Percentiles rank a stretch among this genome's conserved stretches.
These are phyloP conservation scores for Furcasterigmium sp. DNA, from an alignment of 2,329 filamentous ascomycete genomes.

Conservation along the genomic window DNA sequence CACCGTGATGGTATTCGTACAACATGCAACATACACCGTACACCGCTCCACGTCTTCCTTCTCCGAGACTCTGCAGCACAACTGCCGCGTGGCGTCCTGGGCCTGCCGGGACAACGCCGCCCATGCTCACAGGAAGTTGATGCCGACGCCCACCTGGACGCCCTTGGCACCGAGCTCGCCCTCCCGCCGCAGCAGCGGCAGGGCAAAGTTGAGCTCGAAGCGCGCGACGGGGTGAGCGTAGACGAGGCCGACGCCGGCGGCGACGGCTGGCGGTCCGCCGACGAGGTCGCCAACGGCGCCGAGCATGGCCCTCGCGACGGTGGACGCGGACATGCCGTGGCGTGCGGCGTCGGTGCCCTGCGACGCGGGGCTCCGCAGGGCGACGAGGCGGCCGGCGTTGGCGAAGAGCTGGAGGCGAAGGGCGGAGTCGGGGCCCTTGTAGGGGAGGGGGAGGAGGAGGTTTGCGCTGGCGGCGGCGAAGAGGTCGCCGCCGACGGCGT, in stretches of 20 bases:
- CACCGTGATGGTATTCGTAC: too few relatives aligned
- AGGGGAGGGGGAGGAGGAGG: constrained; percentile 78
- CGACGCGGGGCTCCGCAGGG: constrained; percentile 54
- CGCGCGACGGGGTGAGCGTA: constrained; percentile 91
- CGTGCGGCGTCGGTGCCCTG: constrained; percentile 35
- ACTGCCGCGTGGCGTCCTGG: too few relatives aligned
- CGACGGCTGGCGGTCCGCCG: constrained; percentile 74
- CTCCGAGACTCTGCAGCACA: too few relatives aligned
- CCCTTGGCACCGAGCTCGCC: constrained; percentile 90
- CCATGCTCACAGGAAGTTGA: constrained; percentile 88
- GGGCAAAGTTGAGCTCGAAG: constrained; percentile 92
- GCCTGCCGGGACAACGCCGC: too few relatives aligned
- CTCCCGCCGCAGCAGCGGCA: constrained; percentile 75
- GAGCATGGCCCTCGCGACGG: constrained; percentile 49
- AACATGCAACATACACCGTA: too few relatives aligned
- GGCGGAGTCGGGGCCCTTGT: constrained; percentile 74
- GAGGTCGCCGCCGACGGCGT: constrained; percentile 86
- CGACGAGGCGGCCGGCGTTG: constrained; percentile 81
- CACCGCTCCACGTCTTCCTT: too few relatives aligned
- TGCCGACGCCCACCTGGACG: constrained; percentile 89
- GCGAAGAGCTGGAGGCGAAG: constrained; percentile 85
- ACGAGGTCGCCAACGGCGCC: constrained; percentile 64
- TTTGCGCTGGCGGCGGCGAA: constrained; percentile 88
- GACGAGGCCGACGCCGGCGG: constrained; percentile 84
- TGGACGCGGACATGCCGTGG: constrained; percentile 20